These are phyloP conservation scores for Schwanniomyces vanrijiae DNA, from an alignment of 805 yeast species.

Conservation along the genomic window DNA sequence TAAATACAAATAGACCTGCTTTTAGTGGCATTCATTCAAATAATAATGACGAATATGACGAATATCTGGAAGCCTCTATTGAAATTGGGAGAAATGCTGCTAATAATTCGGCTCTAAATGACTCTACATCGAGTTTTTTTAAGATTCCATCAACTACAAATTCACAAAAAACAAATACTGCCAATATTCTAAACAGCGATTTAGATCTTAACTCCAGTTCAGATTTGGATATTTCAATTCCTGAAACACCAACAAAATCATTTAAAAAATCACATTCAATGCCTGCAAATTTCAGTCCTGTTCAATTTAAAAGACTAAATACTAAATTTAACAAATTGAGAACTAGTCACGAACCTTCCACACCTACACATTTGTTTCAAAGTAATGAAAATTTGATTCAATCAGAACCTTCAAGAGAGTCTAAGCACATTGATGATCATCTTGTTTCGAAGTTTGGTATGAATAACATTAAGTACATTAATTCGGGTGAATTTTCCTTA, in stretches of 20 bases:
- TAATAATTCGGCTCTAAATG: slow-evolving; percentile 23
- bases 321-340: slow-evolving; percentile 3
- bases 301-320: slow-evolving; percentile 9
- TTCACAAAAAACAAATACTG: slow-evolving; percentile 10
- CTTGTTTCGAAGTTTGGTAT: slow-evolving; percentile 51
- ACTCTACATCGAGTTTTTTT: slow-evolving; percentile 34
- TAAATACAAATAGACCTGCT: slow-evolving; percentile 21
- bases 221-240: slow-evolving; percentile 20
- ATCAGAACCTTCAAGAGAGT: slow-evolving; percentile 1
- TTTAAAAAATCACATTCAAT: slow-evolving; percentile 28
- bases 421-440: slow-evolving; percentile 37
- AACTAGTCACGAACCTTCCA: slow-evolving; percentile 14
- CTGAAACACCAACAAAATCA: slow-evolving; percentile 41
- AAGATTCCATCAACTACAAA: slow-evolving; percentile 20
- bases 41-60: slow-evolving; percentile 16
- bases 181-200: slow-evolving; percentile 8
- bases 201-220: slow-evolving; percentile 13
- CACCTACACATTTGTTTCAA: slow-evolving; percentile 13
- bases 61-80: slow-evolving; percentile 31
- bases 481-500: slow-evolving; percentile 85
- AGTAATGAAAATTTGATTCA: background rate
- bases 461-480: slow-evolving; percentile 64
- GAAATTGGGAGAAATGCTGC: slow-evolving; percentile 38
- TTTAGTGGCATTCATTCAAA: slow-evolving; percentile 18
- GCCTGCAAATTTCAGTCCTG: slow-evolving; percentile 28